Evolutionary conservation across 305 asterid genomes (phyloP), one percentile per base, ranked within the genome.

Genomic region (Petunia hybrid): DNA sequence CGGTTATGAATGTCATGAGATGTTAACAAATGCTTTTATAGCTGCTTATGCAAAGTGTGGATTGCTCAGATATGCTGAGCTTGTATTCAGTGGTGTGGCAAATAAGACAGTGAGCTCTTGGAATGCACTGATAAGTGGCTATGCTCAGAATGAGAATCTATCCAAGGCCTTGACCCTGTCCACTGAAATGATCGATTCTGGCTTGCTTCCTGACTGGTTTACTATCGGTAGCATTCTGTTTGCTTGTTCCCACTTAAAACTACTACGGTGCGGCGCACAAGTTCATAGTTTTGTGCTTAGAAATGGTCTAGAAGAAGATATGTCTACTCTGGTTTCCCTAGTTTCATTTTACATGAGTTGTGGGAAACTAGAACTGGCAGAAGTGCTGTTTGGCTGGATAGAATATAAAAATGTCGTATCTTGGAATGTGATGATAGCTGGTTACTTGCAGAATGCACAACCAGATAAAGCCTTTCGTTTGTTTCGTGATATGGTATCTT

Each of bases 391-490:
- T 40, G 77, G 70, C 10, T n/a, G 42, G 36, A 60, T 77, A 57
- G 46, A 35, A 42, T 22, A 53, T 36, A 85, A 46, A 82, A 74
- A 76, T 14, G 41, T 76, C 1, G 84, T 76, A 9, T 61, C 86
- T 12, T 85, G 84, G 86, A 85, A 85, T 36, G 82, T 83, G 35
- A 83, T 86, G 87, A 66, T 81, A 74, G 59, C 80, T 56, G 88
- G 88, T 13, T 86, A 81, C 70, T 22, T 48, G 61, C 83, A 66
- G 45, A 83, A 81, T 53, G 69, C 53, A 16, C 56, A 71, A 59
- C 83, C 88, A 9, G 22, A 81, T 59, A 63, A 80, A 78, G 85
- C 84, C 59, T 36, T 86, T 8, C 31, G 6, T 46, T 8, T 78
- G 73, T 82, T 86, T 55, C 87, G 57, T 7, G 46, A 81, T 53